Base-by-base conservation (phyloP, 768 basidiomycete genomes). In the Tylopilus vinaceipallidus region DNA sequence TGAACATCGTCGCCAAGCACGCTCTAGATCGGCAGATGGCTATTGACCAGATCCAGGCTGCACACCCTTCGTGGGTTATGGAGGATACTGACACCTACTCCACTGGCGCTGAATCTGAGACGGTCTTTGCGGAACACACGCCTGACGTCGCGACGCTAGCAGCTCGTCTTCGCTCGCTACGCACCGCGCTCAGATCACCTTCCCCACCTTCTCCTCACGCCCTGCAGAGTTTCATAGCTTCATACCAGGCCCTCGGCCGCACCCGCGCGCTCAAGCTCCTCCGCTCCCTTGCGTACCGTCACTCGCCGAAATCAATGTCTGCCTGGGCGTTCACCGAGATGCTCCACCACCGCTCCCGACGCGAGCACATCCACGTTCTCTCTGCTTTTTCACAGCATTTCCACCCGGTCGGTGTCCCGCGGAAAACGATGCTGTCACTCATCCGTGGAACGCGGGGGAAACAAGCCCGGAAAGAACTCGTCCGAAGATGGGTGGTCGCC, bases 351-450 rank as follows among this genome's bases (percentile, higher is more conserved):
- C 65, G 61, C 23, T 41, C 53, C 3, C 55, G 55, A 13, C 54
- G 27, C 11, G 53, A 61, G 33, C 44, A 17, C 32, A 17, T 57
- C 20, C 54, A 49, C n/a, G 43, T 58, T 29, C 59, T 82, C 42
- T 50, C 67, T 40, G 67, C 75, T 0, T 88, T 81, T 58, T 62
- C 66, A 12, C 70, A 75, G 6, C 73, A 80, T 45, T 86, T 84
- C 56, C 74, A 73, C 47, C 53, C 73, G 7, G 64, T 73, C 32
- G 83, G 80, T 13, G 68, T 88, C n/a, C 83, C 85, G 0, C 53
- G 26, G 45, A 69, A 30, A 61, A 69, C 58, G 0, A 26, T 65
- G 4, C 17, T 56, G 1, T 54, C 49, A 7, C 23, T 55, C 17
- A 39, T 64, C n/a, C 24, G 54, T 22, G 54, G 59, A 4, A n/a